A percentile compares a stretch with the other conserved stretches of the same genome.
phyloP scores from a whole-genome alignment of 2,329 filamentous ascomycete genomes.

The Coleophoma crateriformis region DNA sequence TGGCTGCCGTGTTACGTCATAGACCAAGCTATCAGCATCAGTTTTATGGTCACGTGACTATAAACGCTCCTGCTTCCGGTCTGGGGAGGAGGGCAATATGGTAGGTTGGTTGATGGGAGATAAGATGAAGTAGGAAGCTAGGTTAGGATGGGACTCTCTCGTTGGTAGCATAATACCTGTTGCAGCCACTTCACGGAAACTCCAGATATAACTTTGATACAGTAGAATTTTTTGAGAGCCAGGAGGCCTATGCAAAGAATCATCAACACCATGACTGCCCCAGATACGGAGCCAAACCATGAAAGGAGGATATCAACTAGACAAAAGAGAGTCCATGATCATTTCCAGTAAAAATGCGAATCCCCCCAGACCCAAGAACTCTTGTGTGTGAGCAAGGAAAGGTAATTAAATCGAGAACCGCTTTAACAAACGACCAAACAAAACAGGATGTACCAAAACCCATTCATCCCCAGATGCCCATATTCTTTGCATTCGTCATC shows the following conservation, averaged over 20 bases:
- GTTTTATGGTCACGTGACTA: too few relatives aligned
- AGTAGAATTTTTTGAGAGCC: too few relatives aligned
- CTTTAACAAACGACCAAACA: background rate
- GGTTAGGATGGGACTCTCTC: too few relatives aligned
- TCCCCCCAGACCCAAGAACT: background rate
- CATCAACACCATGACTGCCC: background rate
- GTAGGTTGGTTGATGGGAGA: too few relatives aligned
- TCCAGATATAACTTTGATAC: too few relatives aligned
- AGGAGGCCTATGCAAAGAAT: background rate
- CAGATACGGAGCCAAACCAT: background rate
- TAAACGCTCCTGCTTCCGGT: too few relatives aligned
- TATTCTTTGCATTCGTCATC: slow-evolving; percentile 1
- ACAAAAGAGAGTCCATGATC: background rate
- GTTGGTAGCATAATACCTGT: too few relatives aligned
- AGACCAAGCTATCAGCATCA: too few relatives aligned
- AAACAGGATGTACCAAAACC: background rate
- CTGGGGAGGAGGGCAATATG: too few relatives aligned
- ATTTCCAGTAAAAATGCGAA: background rate
- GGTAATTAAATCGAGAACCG: background rate
- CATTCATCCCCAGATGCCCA: slow-evolving; percentile 1
- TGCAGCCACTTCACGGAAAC: too few relatives aligned
- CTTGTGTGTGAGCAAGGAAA: background rate
- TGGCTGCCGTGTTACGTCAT: too few relatives aligned
- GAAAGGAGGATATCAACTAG: background rate
- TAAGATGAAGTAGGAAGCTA: too few relatives aligned